A percentile compares a stretch with the other conserved stretches of the same genome.
Evolutionary conservation across 495 filamentous ascomycete genomes (phyloP).

Genomic region (Parathielavia hyrcaniae): DNA sequence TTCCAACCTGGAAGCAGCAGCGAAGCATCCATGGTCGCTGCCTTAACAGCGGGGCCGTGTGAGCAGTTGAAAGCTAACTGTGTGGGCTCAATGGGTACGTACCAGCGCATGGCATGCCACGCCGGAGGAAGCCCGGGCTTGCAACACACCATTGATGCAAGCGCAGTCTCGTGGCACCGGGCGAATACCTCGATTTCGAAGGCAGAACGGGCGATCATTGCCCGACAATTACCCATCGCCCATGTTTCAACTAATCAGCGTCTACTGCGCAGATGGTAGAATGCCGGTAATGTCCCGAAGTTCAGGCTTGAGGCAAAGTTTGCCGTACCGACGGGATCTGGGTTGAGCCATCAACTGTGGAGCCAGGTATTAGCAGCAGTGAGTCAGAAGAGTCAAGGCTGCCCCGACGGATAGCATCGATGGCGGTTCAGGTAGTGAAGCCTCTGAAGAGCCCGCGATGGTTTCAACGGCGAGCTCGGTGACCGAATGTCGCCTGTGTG

Average conservation of each 20-base stretch:
- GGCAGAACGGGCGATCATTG: slow-evolving; percentile 20
- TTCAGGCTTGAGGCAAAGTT: no score
- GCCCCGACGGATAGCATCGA: no score
- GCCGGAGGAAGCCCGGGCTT: slow-evolving; percentile 16
- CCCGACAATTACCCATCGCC: no score
- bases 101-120: background rate
- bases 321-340: no score
- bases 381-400: slow-evolving; percentile 14
- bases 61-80: background rate
- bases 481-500: no score
- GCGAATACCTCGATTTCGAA: slow-evolving; percentile 26
- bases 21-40: background rate
- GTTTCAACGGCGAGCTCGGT: no score
- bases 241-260: no score
- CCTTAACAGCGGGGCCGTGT: slow-evolving; percentile 3
- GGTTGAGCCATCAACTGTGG: slow-evolving; percentile 7
- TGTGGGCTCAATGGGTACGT: background rate
- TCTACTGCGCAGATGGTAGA: no score
- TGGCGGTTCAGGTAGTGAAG: no score
- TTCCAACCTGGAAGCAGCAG: background rate
- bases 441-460: no score
- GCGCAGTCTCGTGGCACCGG: slow-evolving; percentile 23
- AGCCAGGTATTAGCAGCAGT: slow-evolving; percentile 19
- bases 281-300: no score
- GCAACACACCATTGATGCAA: slow-evolving; percentile 21